phyloP scores from a whole-genome alignment of 257 asterid genomes.

The Scutellaria galericulata region DNA sequence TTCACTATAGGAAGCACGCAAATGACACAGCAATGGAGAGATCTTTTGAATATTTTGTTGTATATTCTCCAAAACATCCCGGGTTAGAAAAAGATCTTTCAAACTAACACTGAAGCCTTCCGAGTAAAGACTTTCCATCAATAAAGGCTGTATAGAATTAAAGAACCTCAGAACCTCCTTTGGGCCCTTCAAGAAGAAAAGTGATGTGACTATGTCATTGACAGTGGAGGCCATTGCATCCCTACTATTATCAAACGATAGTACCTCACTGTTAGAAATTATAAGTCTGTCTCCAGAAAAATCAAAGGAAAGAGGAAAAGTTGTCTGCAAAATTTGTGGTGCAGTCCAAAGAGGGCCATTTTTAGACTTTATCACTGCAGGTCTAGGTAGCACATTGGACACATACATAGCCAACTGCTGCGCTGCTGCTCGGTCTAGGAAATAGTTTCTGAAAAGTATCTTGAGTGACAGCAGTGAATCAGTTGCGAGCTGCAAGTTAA shows the following conservation, averaged over 20 bases:
- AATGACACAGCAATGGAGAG: slow-evolving; percentile 49
- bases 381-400: slow-evolving; percentile 52
- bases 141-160: slow-evolving; percentile 72
- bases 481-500: slow-evolving; percentile 81
- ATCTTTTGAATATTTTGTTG: slow-evolving; percentile 57
- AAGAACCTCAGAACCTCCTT: slow-evolving; percentile 75
- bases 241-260: slow-evolving; percentile 58
- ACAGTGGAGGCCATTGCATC: slow-evolving; percentile 63
- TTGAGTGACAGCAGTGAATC: slow-evolving; percentile 84
- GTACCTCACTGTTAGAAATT: slow-evolving; percentile 59
- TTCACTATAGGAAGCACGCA: slow-evolving; percentile 63
- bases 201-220: slow-evolving; percentile 75
- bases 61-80: slow-evolving; percentile 52
- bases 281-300: slow-evolving; percentile 73
- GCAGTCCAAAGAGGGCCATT: slow-evolving; percentile 84
- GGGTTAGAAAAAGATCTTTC: slow-evolving; percentile 69
- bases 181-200: slow-evolving; percentile 86
- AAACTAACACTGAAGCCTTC: slow-evolving; percentile 84
- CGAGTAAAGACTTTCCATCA: slow-evolving; percentile 77
- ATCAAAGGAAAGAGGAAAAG: slow-evolving; percentile 69
- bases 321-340: slow-evolving; percentile 71
- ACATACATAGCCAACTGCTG: slow-evolving; percentile 90
- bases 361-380: slow-evolving; percentile 63
- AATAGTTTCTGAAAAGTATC: slow-evolving; percentile 55
- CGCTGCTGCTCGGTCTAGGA: slow-evolving; percentile 55